Evolutionary conservation across 176 grass and related monocot species (phyloP), one percentile per base, ranked within the genome.

Genomic region (Dactylis glomerata): DNA sequence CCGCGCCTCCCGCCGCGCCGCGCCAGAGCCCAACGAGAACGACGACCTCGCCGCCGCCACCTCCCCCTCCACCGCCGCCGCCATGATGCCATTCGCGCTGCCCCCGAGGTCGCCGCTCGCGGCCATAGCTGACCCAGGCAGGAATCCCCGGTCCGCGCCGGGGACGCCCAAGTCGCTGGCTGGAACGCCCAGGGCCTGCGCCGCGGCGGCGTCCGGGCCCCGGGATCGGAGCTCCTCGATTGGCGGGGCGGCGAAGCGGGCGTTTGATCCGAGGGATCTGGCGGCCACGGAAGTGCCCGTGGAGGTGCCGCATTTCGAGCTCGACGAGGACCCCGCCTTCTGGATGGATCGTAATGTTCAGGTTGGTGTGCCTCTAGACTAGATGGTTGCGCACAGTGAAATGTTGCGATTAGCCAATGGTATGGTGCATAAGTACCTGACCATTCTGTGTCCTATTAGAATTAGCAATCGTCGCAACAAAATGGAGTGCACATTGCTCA

Each of bases 321-420:
- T 98, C 73, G 87, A 93, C 14, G 95, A 95, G 85, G 92, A 98
- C 49, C 89, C 91, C 30, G 90, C 89, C 6, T 98, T 98, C 83
- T 98, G 95, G 90, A 95, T 86, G 85, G 89, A 98, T 84, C 82
- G 88, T 57, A 98, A 98, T 88, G 95, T 98, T 16, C 95, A 98
- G 95, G 95, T 94, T 20, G 44, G 85, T 34, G 41, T 77, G 31
- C 19, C 44, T 58, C 2, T 13, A 12, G 37, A 26, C 86, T 57
- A 26, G 76, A 45, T 41, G 40, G 37, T 37, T 62, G 31, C 8
- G 23, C 31, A 74, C 27, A 5, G 3, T 75, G 59, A 58, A 67
- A 68, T 38, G 7, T 22, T 10, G n/a, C 22, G 63, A 24, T 15
- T 28, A 9, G 67, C 10, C 26, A 70, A 20, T 24, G 36, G 5